These are phyloP conservation scores for Drechslerella stenobrocha DNA, from an alignment of 2,329 filamentous ascomycete genomes.

Conservation along the genomic window DNA sequence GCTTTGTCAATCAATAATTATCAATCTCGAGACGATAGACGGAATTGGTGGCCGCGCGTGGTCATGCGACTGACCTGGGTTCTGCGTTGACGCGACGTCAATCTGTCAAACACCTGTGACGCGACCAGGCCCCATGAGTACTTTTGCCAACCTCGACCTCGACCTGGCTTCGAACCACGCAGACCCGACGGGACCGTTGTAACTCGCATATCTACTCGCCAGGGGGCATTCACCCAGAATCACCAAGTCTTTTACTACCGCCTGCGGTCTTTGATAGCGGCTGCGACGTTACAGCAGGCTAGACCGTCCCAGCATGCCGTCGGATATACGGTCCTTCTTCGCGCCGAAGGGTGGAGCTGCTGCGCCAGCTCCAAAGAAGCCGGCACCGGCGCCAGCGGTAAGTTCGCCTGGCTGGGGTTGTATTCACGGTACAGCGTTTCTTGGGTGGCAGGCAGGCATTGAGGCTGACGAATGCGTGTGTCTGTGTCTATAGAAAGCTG, in stretches of 20 bases:
- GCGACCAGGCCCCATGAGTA: too few relatives aligned
- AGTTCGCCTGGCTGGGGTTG: neutral
- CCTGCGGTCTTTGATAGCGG: too few relatives aligned
- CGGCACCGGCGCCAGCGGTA: conserved; percentile 49
- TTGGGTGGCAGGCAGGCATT: neutral
- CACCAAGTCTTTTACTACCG: too few relatives aligned
- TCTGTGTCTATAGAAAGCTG: conserved; percentile 21
- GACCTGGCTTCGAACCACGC: too few relatives aligned
- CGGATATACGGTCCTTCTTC: conserved; percentile 90
- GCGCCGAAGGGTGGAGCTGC: conserved; percentile 67
- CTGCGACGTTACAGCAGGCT: neutral
- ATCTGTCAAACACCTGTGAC: conserved; percentile 5
- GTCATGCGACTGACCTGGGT: conserved; percentile 1
- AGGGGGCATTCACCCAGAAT: too few relatives aligned
- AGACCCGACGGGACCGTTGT: too few relatives aligned
- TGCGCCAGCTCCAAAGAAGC: conserved; percentile 31
- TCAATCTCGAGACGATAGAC: too few relatives aligned
- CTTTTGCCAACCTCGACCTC: too few relatives aligned
- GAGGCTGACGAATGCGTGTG: too few relatives aligned
- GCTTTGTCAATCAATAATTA: too few relatives aligned
- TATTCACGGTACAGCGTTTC: neutral
- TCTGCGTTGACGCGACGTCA: conserved; percentile 19
- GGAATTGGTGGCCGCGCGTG: too few relatives aligned
- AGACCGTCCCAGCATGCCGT: conserved; percentile 64
- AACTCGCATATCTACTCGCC: too few relatives aligned